Percentiles rank a stretch among this genome's conserved stretches.
Evolutionary conservation across 2,329 filamentous ascomycete genomes (phyloP).

Genomic region (Thielaviopsis musarum): DNA sequence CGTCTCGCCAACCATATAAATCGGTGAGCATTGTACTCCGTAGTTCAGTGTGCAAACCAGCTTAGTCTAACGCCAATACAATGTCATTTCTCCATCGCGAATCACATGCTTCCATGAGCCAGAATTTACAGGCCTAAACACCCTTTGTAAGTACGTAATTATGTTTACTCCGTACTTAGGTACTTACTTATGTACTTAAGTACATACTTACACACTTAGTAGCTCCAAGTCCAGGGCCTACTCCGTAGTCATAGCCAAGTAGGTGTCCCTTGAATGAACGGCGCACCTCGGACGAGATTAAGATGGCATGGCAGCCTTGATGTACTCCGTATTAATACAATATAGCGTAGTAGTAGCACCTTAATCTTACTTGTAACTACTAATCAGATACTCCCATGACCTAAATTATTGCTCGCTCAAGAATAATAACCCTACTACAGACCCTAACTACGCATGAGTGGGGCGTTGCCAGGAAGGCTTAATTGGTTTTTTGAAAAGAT

Average conservation of each 20-base stretch:
- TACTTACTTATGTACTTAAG: too few species aligned
- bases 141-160: too few species aligned
- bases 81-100: background rate
- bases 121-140: background rate
- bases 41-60: too few species aligned
- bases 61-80: background rate
- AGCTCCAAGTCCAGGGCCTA: background rate
- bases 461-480: background rate
- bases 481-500: background rate
- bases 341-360: too few species aligned
- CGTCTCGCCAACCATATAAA: too few species aligned
- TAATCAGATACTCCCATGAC: too few species aligned
- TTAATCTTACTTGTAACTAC: too few species aligned
- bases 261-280: background rate
- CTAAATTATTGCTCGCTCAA: too few species aligned
- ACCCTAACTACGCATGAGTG: background rate
- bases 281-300: background rate
- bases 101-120: background rate
- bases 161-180: too few species aligned
- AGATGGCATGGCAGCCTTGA: background rate
- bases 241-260: background rate
- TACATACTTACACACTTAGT: too few species aligned
- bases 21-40: too few species aligned
- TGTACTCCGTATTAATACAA: too few species aligned
- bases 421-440: background rate